Conservation (phyloP, 1,139 yeast species). For the Scheffersomyces insectosa region DNA sequence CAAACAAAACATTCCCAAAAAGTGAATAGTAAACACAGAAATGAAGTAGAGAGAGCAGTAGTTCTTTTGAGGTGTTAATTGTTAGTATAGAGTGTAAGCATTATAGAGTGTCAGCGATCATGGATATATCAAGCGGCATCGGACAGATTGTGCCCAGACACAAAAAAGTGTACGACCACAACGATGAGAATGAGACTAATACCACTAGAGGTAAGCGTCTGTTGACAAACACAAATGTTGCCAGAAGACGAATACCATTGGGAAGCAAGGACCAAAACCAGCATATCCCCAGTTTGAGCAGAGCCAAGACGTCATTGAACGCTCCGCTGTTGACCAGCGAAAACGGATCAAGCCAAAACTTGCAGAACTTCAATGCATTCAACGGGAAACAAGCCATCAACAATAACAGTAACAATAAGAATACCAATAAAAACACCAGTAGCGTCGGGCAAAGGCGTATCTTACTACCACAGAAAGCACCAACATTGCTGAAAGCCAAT, state of each 20-base stretch:
- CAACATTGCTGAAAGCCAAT: slow-evolving; percentile 35
- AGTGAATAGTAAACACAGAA: too few species aligned
- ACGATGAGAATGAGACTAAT: slow-evolving; percentile 2
- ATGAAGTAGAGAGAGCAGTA: too few species aligned
- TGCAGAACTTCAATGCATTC: not conserved
- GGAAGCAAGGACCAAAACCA: slow-evolving; percentile 51
- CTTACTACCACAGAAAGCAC: slow-evolving; percentile 11
- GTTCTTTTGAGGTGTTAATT: too few species aligned
- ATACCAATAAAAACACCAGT: slow-evolving; percentile 1
- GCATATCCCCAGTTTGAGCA: slow-evolving; percentile 27
- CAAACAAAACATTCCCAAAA: too few species aligned
- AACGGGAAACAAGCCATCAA: not conserved
- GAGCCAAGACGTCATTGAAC: slow-evolving; percentile 34
- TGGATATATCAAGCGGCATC: too few species aligned
- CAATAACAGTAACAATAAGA: not conserved
- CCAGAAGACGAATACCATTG: slow-evolving; percentile 39
- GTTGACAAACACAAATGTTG: not conserved
- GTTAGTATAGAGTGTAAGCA: too few species aligned
- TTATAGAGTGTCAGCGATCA: too few species aligned
- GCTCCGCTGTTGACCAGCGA: too few species aligned
- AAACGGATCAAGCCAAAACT: too few species aligned
- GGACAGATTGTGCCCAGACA: too few species aligned
- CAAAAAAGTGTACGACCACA: not conserved
- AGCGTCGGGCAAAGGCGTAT: not conserved
- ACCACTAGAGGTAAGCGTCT: slow-evolving; percentile 3